Evolutionary conservation across 2,329 filamentous ascomycete genomes (phyloP).

Genomic region (Ramichloridium luteum): DNA sequence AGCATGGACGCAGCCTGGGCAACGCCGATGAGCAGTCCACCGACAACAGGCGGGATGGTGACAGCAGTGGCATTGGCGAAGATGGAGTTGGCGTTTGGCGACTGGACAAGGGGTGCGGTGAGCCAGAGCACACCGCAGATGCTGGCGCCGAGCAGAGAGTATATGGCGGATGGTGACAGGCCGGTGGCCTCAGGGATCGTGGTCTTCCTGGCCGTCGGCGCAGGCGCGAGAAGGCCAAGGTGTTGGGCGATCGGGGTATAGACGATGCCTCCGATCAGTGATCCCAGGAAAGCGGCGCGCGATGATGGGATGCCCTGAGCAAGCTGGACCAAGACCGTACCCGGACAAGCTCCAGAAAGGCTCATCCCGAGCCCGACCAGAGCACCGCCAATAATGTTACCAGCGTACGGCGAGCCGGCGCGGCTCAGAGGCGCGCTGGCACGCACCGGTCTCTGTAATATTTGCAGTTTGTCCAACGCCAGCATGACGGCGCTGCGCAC

Average conservation of each 20-base stretch:
- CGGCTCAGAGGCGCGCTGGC: constrained; percentile 40
- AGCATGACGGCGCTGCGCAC: constrained; percentile 1
- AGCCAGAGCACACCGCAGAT: background rate
- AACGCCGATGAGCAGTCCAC: constrained; percentile 46
- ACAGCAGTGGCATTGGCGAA: background rate
- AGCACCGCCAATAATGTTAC: constrained; percentile 52
- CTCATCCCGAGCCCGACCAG: constrained; percentile 54
- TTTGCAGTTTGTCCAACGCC: background rate
- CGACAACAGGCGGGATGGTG: constrained; percentile 27
- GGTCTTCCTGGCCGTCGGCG: background rate
- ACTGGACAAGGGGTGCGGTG: constrained; percentile 1
- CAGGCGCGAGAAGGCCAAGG: background rate
- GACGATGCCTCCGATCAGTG: constrained; percentile 38
- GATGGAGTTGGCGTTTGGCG: too few relatives aligned
- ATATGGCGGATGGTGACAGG: background rate
- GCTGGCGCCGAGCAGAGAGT: background rate
- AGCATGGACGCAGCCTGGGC: constrained; percentile 47
- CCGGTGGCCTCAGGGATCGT: background rate
- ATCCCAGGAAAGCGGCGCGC: constrained; percentile 28
- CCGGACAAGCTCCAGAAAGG: constrained; percentile 53
- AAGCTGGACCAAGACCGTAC: constrained; percentile 50
- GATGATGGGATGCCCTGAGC: constrained; percentile 41
- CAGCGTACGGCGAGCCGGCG: constrained; percentile 45
- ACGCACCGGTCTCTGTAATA: constrained; percentile 14
- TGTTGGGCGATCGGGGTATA: background rate